Percentiles rank a stretch among this genome's conserved stretches.
phyloP scores from a whole-genome alignment of 2,329 filamentous ascomycete species.

The Harringtonia aguacate region DNA sequence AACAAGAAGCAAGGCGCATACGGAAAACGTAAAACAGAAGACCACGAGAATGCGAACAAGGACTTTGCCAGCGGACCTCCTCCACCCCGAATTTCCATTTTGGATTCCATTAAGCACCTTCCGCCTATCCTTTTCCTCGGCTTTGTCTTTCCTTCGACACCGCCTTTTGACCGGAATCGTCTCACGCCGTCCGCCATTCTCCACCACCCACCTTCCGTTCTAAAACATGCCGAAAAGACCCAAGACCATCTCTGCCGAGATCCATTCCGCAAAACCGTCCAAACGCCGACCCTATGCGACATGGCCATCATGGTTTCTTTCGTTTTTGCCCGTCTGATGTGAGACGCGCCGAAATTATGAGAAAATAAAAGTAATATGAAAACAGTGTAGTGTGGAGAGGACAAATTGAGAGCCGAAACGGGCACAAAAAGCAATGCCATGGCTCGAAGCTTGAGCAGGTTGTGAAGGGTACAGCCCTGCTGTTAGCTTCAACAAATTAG shows the following conservation, averaged over 20 bases:
- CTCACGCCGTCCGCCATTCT: too few species aligned
- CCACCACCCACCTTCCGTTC: too few species aligned
- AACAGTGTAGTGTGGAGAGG: not conserved
- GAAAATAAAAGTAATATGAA: not conserved
- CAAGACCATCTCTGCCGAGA: not conserved
- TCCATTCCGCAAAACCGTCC: not conserved
- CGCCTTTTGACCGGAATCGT: not conserved
- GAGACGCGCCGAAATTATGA: not conserved
- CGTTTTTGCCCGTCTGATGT: not conserved
- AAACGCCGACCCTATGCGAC: constrained; percentile 7
- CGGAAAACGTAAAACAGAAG: not conserved
- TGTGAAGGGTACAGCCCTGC: not conserved
- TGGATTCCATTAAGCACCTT: not conserved
- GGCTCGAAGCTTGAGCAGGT: not conserved
- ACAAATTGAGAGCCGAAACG: not conserved
- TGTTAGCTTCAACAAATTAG: not conserved
- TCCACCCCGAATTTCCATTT: not conserved
- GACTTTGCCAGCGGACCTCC: too few species aligned
- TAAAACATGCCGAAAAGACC: not conserved
- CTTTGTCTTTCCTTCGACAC: not conserved
- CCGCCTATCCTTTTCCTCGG: not conserved
- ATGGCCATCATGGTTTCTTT: constrained; percentile 1
- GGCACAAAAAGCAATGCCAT: not conserved
- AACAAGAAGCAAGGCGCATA: not conserved
- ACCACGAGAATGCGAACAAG: too few species aligned